Evolutionary conservation across 2,329 filamentous ascomycete species (phyloP), one percentile per base, ranked within the genome.

Genomic region (Tolypocladium cylindrosporum): DNA sequence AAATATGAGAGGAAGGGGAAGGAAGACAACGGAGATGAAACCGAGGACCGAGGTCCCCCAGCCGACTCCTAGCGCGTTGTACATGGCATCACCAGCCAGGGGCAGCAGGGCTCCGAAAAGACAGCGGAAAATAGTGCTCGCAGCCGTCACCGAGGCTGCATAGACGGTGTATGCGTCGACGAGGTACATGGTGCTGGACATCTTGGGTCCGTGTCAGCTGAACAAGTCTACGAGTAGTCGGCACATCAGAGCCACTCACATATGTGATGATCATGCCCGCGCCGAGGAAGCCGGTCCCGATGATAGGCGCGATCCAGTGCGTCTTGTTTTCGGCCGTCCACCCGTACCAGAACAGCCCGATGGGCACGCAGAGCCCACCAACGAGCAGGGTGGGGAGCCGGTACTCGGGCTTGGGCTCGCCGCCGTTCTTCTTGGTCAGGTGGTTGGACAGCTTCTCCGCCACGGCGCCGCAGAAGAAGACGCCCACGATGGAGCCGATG

Each of bases 231-330:
- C 24, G 13, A 31, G 2, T 31, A 6, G 13, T 40, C 14, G 10
- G 19, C 24, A 10, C 9, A 10, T 34, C 16, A 19, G 19, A 34
- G 14, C 3, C 5, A 50, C 45, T 50, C 45, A 54, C 52, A 40
- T 39, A 54, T 27, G 52, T 40, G 52, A 54, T 40, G 24, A 40
- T 54, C 36, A 54, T 54, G 2, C 52, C 52, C 21, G 24, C 39
- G 10, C 52, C 39, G n/a, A 54, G 39, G 52, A 54, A 39, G 27
- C 52, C 63, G 0, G 74, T 79, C 0, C 72, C 74, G 6, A 78
- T 69, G 55, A 79, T 77, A 0, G 79, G 78, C 19, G 82, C 75
- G 14, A 83, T 76, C 77, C 78, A 84, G 57, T 80, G 77, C 1
- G 78, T 71, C n/a, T 71, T 62, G 13, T 75, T 72, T n/a, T 83